Evolutionary conservation across 768 basidiomycete genomes (phyloP), one percentile per base, ranked within the genome.

Genomic region (Suillus sp.): DNA sequence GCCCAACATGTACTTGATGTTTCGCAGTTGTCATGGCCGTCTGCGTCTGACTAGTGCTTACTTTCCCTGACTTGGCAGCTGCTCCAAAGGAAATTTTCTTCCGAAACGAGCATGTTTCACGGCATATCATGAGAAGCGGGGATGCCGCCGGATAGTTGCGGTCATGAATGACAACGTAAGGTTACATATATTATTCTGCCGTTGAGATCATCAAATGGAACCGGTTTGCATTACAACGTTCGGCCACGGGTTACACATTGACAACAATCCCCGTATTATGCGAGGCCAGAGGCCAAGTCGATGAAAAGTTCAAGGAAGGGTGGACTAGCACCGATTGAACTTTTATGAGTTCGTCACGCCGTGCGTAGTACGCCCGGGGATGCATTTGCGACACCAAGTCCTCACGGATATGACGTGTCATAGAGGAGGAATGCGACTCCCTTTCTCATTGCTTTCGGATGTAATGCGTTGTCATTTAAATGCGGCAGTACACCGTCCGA

Each of bases 321-420:
- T 32, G 5, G 20, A 54, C 51, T 27, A 47, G 16, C 27, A 51
- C 27, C 50, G 51, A 34, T 53, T 53, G 32, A 54, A 34, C 32
- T 34, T 34, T 22, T 14, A 55, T 37, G 14, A 55, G n/a, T 16
- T 56, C 22, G 55, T 38, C 55, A 56, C 25, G 25, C 34, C 8
- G 8, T 34, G 32, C 32, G 32, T 34, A 34, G 32, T 34, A 8
- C 32, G 32, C 32, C 32, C 32, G 8, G 4, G 32, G 32, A 34
- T 34, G 32, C 18, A 51, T 30, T 30, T 11, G 27, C 16, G 1
- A 30, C 27, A 50, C 22, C 48, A 20, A 11, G 27, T 51, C 50
- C 30, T 32, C 50, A 30, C 51, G 30, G 30, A 53, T 53, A 32
- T 53, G 51, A 53, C 51, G 51, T 53, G 51, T 53, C 51, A 32